Percentiles rank a stretch among this genome's conserved stretches.
Conservation (phyloP, 495 filamentous ascomycete species). For the Penicillium nucicola region DNA sequence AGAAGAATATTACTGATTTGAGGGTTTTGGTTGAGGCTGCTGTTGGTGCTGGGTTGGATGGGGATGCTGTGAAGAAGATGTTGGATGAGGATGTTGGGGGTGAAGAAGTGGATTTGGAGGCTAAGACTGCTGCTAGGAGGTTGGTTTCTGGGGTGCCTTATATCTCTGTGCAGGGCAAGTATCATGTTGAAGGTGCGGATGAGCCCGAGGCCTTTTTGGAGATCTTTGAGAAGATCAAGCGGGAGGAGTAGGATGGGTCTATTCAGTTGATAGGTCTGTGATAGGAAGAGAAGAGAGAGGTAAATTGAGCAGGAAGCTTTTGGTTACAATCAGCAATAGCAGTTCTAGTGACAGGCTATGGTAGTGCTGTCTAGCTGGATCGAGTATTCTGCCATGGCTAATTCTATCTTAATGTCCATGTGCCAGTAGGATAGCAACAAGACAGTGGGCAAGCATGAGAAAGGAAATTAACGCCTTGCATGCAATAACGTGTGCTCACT, state of each 20-base stretch:
- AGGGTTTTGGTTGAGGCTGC: constrained; percentile 58
- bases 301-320: neutral
- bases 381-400: neutral
- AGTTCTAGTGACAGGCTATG: neutral
- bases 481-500: constrained; percentile 10
- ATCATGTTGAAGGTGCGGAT: constrained; percentile 63
- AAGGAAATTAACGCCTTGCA: constrained; percentile 12
- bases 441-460: constrained; percentile 4
- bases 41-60: constrained; percentile 60
- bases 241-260: constrained; percentile 12
- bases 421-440: neutral
- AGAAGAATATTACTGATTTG: constrained; percentile 69
- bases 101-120: constrained; percentile 66
- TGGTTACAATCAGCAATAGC: neutral
- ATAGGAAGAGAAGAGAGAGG: too few relatives aligned
- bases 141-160: constrained; percentile 71
- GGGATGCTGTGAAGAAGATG: constrained; percentile 57
- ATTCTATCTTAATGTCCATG: neutral
- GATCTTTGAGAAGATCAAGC: constrained; percentile 52
- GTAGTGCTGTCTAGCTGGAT: neutral
- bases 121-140: constrained; percentile 51
- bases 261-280: too few relatives aligned
- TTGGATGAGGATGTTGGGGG: constrained; percentile 61
- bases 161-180: constrained; percentile 64
- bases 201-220: constrained; percentile 55